These are phyloP conservation scores for Phytophthora melonis DNA, from an alignment of 352 stramenopile species.

Conservation along the genomic window DNA sequence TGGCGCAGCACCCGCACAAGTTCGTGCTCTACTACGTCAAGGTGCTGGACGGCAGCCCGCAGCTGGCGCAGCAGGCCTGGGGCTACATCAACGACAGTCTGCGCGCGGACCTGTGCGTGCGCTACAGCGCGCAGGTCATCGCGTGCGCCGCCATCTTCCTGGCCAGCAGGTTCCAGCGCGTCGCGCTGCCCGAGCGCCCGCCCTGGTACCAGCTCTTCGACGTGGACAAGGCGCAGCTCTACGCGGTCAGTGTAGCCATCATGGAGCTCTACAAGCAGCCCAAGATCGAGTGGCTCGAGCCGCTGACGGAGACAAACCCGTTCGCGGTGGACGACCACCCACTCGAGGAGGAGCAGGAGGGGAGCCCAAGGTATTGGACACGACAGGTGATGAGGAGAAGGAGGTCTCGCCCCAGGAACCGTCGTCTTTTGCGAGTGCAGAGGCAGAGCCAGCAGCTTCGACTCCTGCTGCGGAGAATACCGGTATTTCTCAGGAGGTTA, in stretches of 20 bases:
- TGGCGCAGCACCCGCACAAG: constrained; percentile 94
- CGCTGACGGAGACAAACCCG: constrained; percentile 73
- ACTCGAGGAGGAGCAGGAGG: constrained; percentile 31
- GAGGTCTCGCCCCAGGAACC: constrained; percentile 27
- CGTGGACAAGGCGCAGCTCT: constrained; percentile 60
- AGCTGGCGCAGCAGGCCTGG: constrained; percentile 87
- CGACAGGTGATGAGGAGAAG: constrained; percentile 8
- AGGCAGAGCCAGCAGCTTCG: constrained; percentile 2
- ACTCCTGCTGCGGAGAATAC: neutral
- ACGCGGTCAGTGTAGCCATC: constrained; percentile 62
- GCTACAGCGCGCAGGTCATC: constrained; percentile 84
- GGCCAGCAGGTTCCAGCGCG: constrained; percentile 64
- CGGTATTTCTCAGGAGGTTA: neutral
- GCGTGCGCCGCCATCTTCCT: constrained; percentile 93
- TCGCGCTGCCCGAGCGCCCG: constrained; percentile 65
- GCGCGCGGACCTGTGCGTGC: constrained; percentile 85
- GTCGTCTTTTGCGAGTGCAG: constrained; percentile 6
- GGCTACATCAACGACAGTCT: constrained; percentile 93
- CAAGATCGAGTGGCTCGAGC: constrained; percentile 75
- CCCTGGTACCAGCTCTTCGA: constrained; percentile 79
- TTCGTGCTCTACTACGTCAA: constrained; percentile 95
- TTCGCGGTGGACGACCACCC: constrained; percentile 67
- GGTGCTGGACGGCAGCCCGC: constrained; percentile 74
- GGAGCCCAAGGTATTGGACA: neutral
- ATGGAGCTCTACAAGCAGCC: constrained; percentile 67